Conservation (phyloP, 768 basidiomycete genomes). For the Pulveroboletus sp. region DNA sequence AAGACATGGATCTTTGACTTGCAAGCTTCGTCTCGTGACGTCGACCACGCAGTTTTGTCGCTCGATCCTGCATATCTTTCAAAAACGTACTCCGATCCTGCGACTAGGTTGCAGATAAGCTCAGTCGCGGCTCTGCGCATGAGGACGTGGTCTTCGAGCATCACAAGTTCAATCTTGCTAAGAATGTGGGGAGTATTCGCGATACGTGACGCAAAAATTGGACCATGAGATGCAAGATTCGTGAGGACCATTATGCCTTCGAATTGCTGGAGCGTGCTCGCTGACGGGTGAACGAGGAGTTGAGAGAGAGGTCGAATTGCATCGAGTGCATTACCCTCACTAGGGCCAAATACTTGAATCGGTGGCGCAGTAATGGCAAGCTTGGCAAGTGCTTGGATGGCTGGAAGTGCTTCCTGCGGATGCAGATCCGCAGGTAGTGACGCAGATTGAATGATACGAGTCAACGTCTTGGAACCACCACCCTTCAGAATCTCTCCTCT, state of each 20-base stretch:
- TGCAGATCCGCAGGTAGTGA: conserved; percentile 29
- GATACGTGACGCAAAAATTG: conserved; percentile 62
- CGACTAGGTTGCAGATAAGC: conserved; percentile 86
- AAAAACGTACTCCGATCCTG: conserved; percentile 71
- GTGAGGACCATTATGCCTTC: conserved; percentile 96
- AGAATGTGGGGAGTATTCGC: conserved; percentile 56
- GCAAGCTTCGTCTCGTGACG: conserved; percentile 25
- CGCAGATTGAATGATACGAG: conserved; percentile 49
- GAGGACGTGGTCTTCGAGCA: conserved; percentile 78
- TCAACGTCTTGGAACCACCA: conserved; percentile 70
- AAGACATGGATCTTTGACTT: conserved; percentile 76
- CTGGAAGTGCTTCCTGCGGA: conserved; percentile 36
- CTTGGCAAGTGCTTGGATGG: conserved; percentile 89
- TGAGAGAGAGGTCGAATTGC: conserved; percentile 77
- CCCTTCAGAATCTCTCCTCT: conserved; percentile 71
- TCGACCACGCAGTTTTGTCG: conserved; percentile 35
- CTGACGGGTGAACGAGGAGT: conserved; percentile 62
- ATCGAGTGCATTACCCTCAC: conserved; percentile 70
- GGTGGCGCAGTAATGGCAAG: conserved; percentile 91
- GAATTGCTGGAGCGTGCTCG: conserved; percentile 78
- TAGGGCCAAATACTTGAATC: conserved; percentile 84
- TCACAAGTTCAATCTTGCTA: conserved; percentile 62
- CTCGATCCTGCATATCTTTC: conserved; percentile 58
- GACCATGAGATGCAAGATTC: conserved; percentile 79
- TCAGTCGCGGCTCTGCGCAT: conserved; percentile 86